Conservation (phyloP, 1,284 basidiomycete species). For the Boletellus dicymbophilus region DNA sequence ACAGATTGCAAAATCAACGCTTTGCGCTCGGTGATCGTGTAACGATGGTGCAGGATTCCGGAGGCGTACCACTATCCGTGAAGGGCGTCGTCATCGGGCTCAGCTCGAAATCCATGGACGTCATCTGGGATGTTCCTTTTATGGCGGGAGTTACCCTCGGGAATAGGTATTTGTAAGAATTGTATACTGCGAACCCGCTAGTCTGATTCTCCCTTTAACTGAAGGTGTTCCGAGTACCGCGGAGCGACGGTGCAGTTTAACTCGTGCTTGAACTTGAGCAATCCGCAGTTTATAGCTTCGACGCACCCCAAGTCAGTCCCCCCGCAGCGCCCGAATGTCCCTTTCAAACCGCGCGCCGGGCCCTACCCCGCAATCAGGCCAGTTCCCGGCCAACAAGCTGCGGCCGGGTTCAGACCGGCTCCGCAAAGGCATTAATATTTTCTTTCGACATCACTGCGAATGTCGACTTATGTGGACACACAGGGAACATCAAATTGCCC, state of each 20-base stretch:
- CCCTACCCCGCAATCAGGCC: constrained; percentile 63
- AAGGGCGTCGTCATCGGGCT: constrained; percentile 96
- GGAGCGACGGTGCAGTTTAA: constrained; percentile 86
- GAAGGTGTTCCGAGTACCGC: constrained; percentile 90
- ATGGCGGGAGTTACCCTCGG: constrained; percentile 89
- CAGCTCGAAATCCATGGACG: constrained; percentile 86
- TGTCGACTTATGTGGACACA: constrained; percentile 15
- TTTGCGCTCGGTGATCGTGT: constrained; percentile 96
- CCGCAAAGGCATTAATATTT: constrained; percentile 8
- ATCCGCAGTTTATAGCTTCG: constrained; percentile 79
- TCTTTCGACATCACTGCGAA: background rate
- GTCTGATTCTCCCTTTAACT: too few species aligned
- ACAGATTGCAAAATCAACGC: constrained; percentile 88
- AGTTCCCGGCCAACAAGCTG: constrained; percentile 49
- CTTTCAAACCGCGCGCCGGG: constrained; percentile 71
- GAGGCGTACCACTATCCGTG: constrained; percentile 89
- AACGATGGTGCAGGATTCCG: constrained; percentile 93
- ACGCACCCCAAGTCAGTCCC: constrained; percentile 56
- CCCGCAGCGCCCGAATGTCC: constrained; percentile 38
- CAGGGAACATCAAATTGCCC: constrained; percentile 34
- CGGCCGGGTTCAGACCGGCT: constrained; percentile 61
- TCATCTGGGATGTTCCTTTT: constrained; percentile 97
- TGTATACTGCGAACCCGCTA: too few species aligned
- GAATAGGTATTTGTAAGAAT: constrained; percentile 75
- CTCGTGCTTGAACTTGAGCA: constrained; percentile 83